Conservation (phyloP, 2,329 filamentous ascomycete species). For the Ophiognomonia clavigignenti-juglandacearum region DNA sequence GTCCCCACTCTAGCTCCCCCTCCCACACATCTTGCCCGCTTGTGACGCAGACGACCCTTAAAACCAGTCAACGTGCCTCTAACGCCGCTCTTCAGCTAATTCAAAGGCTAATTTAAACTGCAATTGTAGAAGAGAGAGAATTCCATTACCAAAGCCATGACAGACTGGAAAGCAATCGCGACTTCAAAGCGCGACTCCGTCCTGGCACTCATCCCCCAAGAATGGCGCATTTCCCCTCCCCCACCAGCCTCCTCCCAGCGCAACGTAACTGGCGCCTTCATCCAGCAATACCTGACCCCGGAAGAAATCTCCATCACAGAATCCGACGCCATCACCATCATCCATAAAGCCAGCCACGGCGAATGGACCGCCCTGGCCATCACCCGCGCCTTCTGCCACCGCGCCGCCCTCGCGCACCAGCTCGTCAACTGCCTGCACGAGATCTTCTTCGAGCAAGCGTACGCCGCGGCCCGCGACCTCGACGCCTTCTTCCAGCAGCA, state of each 20-base stretch:
- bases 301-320: conserved; percentile 2
- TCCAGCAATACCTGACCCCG: background rate
- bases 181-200: background rate
- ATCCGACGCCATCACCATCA: background rate
- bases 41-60: too few species aligned
- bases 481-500: background rate
- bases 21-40: too few species aligned
- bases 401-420: conserved; percentile 26
- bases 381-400: conserved; percentile 17
- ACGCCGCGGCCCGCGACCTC: conserved; percentile 23
- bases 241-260: too few species aligned
- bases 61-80: too few species aligned
- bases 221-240: background rate
- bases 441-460: conserved; percentile 29
- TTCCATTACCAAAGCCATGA: too few species aligned
- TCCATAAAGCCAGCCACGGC: background rate
- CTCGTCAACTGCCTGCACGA: conserved; percentile 31
- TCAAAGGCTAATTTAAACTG: too few species aligned
- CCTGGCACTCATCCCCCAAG: conserved; percentile 1
- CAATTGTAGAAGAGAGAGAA: too few species aligned
- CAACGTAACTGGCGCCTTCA: background rate
- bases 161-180: conserved; percentile 4
- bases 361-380: background rate
- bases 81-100: too few species aligned
- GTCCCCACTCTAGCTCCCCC: too few species aligned